A percentile compares a stretch with the other conserved stretches of the same genome.
phyloP scores from a whole-genome alignment of 1,284 basidiomycete genomes.

The Leccinum olivaceoglutinosum region DNA sequence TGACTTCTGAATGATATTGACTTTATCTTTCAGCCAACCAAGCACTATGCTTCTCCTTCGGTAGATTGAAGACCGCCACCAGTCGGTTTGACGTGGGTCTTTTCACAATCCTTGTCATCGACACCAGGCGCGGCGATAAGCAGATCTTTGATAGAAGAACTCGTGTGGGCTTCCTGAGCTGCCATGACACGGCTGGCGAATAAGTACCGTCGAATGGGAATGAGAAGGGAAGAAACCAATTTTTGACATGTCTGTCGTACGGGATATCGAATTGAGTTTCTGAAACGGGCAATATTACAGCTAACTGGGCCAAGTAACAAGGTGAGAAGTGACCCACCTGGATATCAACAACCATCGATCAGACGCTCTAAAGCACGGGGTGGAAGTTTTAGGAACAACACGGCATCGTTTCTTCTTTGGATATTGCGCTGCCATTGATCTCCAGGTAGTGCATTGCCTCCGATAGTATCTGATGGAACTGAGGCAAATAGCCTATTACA shows the following conservation, averaged over 20 bases:
- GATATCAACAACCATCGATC: constrained; percentile 69
- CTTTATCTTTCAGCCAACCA: constrained; percentile 85
- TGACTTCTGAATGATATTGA: constrained; percentile 87
- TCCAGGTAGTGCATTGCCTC: constrained; percentile 28
- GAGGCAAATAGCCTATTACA: constrained; percentile 52
- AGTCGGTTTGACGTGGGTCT: constrained; percentile 90
- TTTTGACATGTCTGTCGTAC: constrained; percentile 59
- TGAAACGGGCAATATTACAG: constrained; percentile 25
- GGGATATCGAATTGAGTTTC: constrained; percentile 79
- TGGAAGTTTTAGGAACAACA: constrained; percentile 67
- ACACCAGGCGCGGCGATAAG: constrained; percentile 95
- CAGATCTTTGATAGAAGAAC: constrained; percentile 90
- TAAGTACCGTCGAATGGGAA: constrained; percentile 90
- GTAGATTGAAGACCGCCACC: constrained; percentile 94
- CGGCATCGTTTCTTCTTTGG: constrained; percentile 66
- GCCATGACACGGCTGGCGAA: constrained; percentile 97
- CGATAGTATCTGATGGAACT: constrained; percentile 38
- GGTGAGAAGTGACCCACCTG: constrained; percentile 39
- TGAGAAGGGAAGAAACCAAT: constrained; percentile 54
- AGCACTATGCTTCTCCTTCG: constrained; percentile 88
- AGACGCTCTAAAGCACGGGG: constrained; percentile 41
- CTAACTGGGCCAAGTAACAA: neutral
- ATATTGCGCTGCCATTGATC: constrained; percentile 36
- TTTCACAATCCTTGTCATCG: constrained; percentile 89
- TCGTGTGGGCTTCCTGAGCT: constrained; percentile 96